Base-by-base conservation (phyloP, 495 filamentous ascomycete genomes). In the Lophiostoma macrostomum region DNA sequence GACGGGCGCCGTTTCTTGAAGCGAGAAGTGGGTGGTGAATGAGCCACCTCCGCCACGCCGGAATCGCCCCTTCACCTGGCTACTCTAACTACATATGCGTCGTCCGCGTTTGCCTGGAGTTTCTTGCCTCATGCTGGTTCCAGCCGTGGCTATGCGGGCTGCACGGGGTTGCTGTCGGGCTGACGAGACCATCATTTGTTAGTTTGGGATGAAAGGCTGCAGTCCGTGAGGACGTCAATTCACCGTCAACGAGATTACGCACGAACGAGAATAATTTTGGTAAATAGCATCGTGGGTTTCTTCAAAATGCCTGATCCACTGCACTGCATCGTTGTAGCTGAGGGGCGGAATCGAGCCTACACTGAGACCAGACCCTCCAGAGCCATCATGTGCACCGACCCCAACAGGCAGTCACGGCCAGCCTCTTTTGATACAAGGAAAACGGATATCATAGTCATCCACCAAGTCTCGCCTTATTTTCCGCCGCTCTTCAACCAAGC, bases 401-500 rank as follows among this genome's bases (percentile, higher is more conserved):
- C 24, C n/a, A 16, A 4, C 10, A 30, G 1, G 11, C n/a, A 24
- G 13, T 29, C 19, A 24, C 25, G n/a, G 41, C 20, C 3, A n/a
- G n/a, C 43, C 24, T 19, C 18, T 20, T 39, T 13, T 20, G 19
- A 32, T 28, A 32, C 12, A 5, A 20, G 13, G 30, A 12, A 35
- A 48, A 31, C 31, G 32, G 22, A 40, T 40, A 53, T 56, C 28
- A 56, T 48, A 22, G 24, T 2, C 20, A 44, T n/a, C 22, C 22
- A 43, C 19, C 4, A 14, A 10, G 8, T 43, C 10, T n/a, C 31
- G 27, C 24, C 36, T 32, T 20, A 60, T 43, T 56, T 64, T 7
- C 60, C 50, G 11, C 61, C 67, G 46, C 72, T 63, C 60, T 84
- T 85, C 70, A 96, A 81, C 90, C 91, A 98, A n/a, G 86, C 80